A percentile compares a stretch with the other conserved stretches of the same genome.
Conservation (phyloP, 2,329 filamentous ascomycete genomes). For the Dryadomyces sulphureus region DNA sequence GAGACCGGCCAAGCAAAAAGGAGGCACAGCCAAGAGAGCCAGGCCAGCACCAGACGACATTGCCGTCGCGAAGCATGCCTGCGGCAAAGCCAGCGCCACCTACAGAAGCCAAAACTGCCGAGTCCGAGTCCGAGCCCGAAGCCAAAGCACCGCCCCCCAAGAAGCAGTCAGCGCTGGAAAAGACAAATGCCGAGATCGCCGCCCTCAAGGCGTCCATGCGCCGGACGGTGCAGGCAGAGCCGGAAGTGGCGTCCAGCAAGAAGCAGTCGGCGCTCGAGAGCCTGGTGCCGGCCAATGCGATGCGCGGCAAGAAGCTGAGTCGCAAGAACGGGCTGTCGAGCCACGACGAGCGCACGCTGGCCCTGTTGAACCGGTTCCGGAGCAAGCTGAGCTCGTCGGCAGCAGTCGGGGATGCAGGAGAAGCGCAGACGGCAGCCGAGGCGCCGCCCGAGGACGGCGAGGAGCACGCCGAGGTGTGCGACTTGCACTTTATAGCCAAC, state of each 20-base stretch:
- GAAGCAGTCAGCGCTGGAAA: conserved; percentile 42
- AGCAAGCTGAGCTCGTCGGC: conserved; percentile 50
- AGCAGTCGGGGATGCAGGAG: background rate
- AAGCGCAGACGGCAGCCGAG: conserved; percentile 5
- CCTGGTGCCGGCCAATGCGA: conserved; percentile 57
- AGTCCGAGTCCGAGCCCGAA: conserved; percentile 15
- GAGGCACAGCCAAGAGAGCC: no score
- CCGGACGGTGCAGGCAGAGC: conserved; percentile 38
- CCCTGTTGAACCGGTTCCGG: conserved; percentile 66
- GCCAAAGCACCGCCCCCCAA: conserved; percentile 14
- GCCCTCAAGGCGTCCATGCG: conserved; percentile 72
- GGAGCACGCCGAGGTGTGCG: conserved; percentile 52
- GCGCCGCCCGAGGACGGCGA: conserved; percentile 11
- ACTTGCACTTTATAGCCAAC: conserved; percentile 89
- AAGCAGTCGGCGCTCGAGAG: conserved; percentile 53
- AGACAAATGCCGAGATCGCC: conserved; percentile 67
- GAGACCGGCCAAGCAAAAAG: background rate
- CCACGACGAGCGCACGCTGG: conserved; percentile 50
- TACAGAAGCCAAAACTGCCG: conserved; percentile 9
- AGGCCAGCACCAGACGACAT: background rate
- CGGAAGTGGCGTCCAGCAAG: conserved; percentile 33
- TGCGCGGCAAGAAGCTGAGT: conserved; percentile 54
- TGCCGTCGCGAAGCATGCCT: background rate
- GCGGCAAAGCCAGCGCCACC: background rate
- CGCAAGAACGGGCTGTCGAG: conserved; percentile 30